These are phyloP conservation scores for Fusarium ramigenum DNA, from an alignment of 2,329 filamentous ascomycete species.

Conservation along the genomic window DNA sequence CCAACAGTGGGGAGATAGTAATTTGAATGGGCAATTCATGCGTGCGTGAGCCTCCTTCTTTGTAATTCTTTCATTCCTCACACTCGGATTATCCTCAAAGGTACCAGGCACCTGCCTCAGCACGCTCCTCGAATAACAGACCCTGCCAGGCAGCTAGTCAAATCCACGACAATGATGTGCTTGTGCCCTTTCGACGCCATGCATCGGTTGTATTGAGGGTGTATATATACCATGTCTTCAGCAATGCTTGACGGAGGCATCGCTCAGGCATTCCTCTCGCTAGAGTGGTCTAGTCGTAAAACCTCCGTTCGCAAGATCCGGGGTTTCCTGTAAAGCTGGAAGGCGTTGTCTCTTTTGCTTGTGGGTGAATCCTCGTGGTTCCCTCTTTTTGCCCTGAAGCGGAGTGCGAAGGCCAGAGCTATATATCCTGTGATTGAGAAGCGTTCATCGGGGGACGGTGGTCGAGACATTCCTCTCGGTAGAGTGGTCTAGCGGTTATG, in stretches of 20 bases:
- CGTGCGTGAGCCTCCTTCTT: too few species aligned
- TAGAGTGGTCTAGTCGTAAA: too few species aligned
- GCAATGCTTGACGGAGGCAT: not conserved
- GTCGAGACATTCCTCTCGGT: not conserved
- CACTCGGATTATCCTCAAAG: not conserved
- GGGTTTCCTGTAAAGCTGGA: too few species aligned
- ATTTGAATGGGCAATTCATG: not conserved
- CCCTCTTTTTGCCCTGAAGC: not conserved
- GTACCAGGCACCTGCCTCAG: not conserved
- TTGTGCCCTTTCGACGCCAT: too few species aligned
- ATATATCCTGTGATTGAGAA: not conserved
- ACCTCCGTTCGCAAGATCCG: too few species aligned
- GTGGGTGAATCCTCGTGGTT: fast-evolving
- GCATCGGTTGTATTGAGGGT: fast-evolving
- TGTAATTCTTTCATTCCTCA: too few species aligned
- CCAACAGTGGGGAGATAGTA: not conserved
- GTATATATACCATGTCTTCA: fast-evolving
- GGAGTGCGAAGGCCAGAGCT: not conserved
- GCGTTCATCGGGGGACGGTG: not conserved
- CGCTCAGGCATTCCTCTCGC: not conserved
- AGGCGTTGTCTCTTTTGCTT: not conserved
- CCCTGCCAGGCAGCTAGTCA: not conserved
- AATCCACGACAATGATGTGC: not conserved
- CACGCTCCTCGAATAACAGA: fast-evolving
- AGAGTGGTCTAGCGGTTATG: not conserved